Evolutionary conservation across 306 rosid genomes (phyloP), one percentile per base, ranked within the genome.

Genomic region (Malus orientalis): DNA sequence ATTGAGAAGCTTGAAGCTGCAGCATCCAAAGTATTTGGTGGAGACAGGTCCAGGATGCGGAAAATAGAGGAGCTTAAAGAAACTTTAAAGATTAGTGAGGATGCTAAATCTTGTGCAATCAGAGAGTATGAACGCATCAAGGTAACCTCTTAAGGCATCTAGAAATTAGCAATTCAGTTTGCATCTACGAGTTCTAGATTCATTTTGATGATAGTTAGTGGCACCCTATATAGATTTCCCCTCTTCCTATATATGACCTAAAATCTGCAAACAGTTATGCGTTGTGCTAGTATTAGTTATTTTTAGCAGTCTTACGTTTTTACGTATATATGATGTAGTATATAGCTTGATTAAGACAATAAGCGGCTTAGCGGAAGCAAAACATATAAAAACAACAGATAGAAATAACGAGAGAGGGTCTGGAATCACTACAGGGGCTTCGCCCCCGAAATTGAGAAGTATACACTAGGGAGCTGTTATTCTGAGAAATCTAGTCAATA

Each of bases 11-110:
- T 94, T 73, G 97, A 94, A 82, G 91, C 79, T 30, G 93, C 97
- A 62, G 88, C 98, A 62, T 90, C 97, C 70, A 94, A 92, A 78
- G 67, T 94, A 81, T 94, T 94, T 90, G 98, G 97, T 63, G 96
- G 84, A 44, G 98, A 92, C 82, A 89, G 87, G 81, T 79, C 96
- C 36, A 89, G 95, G 85, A 79, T 58, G 82, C 90, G 74, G 69
- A 94, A 90, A 79, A 81, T 90, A 61, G 96, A 89, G 82, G 93
- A 94, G 89, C 80, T 94, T 78, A 90, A 89, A 51, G 97, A 94
- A 80, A 86, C 91, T 59, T 76, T 88, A 67, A 84, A 85, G 77
- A 87, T 67, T 54, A 94, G 93, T 8, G 95, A 94, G 85, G 94
- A 89, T 71, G 96, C 97, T 36, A 90, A 94, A 86, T 86, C 85